phyloP scores from a whole-genome alignment of 176 grass and related monocot genomes.

The Juncus inflexus region DNA sequence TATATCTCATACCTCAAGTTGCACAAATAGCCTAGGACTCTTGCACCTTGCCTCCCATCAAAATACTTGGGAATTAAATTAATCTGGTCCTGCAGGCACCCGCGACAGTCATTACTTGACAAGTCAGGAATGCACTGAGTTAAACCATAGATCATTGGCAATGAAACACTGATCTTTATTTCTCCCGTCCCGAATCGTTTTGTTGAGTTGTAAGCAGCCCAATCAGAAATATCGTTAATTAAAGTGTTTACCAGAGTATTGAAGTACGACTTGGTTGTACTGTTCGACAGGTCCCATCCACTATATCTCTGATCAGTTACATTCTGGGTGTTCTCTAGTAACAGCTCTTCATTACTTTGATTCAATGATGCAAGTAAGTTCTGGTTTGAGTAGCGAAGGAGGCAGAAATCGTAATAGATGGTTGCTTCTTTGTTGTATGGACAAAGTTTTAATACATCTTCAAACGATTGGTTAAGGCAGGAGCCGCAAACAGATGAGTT shows the following conservation, averaged over 20 bases:
- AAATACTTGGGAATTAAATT: not conserved
- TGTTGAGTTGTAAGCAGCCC: conserved; percentile 30
- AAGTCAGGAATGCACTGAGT: conserved; percentile 53
- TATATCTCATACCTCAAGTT: conserved; percentile 28
- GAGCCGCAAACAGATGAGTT: conserved; percentile 21
- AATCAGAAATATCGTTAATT: conserved; percentile 22
- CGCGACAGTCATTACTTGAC: conserved; percentile 7
- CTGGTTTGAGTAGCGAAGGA: conserved; percentile 29
- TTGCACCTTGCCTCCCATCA: not conserved
- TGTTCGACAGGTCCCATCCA: conserved; percentile 6
- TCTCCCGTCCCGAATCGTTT: conserved; percentile 38
- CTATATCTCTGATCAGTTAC: not conserved
- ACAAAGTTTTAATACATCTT: conserved; percentile 13
- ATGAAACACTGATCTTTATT: not conserved
- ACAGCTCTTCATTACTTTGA: fast-evolving
- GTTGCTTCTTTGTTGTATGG: not conserved
- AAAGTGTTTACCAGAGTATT: conserved; percentile 19
- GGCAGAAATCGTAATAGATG: conserved; percentile 27
- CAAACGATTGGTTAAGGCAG: conserved; percentile 30
- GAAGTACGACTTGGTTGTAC: conserved; percentile 18
- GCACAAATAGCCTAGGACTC: conserved; percentile 10
- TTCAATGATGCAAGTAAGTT: conserved; percentile 30
- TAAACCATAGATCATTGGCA: conserved; percentile 36
- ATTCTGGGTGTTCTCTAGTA: not conserved
- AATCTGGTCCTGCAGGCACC: conserved; percentile 11